Evolutionary conservation across 2,329 filamentous ascomycete species (phyloP).

Genomic region (Epichloe hybrida): DNA sequence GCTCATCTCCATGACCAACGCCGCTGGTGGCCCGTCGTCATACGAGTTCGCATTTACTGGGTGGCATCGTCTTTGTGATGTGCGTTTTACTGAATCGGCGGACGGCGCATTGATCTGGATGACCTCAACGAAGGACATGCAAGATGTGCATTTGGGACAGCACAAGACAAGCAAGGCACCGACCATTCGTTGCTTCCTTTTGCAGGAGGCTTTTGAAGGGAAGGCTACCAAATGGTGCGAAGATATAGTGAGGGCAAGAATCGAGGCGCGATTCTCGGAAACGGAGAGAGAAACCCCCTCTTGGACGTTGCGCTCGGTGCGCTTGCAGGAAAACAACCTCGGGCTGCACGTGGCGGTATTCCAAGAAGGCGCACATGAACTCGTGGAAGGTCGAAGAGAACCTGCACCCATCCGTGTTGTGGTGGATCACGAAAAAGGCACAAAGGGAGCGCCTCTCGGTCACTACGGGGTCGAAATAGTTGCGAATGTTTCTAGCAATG

Average conservation of each 20-base stretch:
- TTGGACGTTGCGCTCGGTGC: constrained; percentile 66
- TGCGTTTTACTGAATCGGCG: constrained; percentile 59
- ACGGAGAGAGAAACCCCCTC: constrained; percentile 67
- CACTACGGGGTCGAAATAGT: constrained; percentile 61
- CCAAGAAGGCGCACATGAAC: constrained; percentile 51
- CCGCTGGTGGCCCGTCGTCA: constrained; percentile 43
- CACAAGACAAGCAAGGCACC: constrained; percentile 29
- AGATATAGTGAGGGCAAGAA: constrained; percentile 72
- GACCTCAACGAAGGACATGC: constrained; percentile 49
- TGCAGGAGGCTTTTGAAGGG: constrained; percentile 65
- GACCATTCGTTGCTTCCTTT: constrained; percentile 55
- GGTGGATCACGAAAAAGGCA: constrained; percentile 55
- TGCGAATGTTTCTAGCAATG: constrained; percentile 44
- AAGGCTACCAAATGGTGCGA: constrained; percentile 67
- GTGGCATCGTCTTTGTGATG: constrained; percentile 53
- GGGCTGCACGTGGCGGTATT: constrained; percentile 55
- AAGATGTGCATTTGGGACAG: constrained; percentile 35
- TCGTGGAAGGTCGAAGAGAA: constrained; percentile 50
- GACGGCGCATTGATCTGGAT: constrained; percentile 56
- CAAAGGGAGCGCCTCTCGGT: constrained; percentile 51
- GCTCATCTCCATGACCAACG: constrained; percentile 50
- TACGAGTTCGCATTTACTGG: constrained; percentile 66
- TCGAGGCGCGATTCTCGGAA: constrained; percentile 76
- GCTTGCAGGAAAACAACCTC: constrained; percentile 46
- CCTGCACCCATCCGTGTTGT: constrained; percentile 58